A percentile compares a stretch with the other conserved stretches of the same genome.
phyloP scores from a whole-genome alignment of 306 rosid species.

The Astragalus membranaceus region DNA sequence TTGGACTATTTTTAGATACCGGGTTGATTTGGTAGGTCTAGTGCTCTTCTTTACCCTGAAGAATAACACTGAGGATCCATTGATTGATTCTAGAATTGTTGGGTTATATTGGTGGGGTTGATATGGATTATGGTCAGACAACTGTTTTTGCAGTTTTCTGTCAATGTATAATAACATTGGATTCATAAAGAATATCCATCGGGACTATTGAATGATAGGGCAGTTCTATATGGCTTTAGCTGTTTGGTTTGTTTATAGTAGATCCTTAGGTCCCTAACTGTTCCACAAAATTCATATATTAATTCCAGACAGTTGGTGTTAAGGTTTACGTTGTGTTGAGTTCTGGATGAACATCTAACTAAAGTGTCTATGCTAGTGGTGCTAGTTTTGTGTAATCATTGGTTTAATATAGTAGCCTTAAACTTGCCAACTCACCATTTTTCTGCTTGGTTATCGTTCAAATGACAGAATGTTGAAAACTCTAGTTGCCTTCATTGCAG shows the following conservation, averaged over 20 bases:
- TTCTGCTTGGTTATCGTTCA: not conserved
- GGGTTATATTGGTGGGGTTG: not conserved
- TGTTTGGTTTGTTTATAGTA: not conserved
- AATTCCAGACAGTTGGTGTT: not conserved
- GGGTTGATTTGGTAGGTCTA: not conserved
- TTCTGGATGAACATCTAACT: not conserved
- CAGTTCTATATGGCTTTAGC: not conserved
- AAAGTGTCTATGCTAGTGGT: not conserved
- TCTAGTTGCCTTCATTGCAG: too few relatives aligned
- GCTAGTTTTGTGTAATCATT: not conserved
- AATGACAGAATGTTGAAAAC: too few relatives aligned
- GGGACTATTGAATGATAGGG: slow-evolving; percentile 1
- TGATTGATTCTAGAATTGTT: slow-evolving; percentile 5
- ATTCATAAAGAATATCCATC: not conserved
- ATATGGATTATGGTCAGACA: not conserved
- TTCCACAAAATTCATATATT: not conserved
- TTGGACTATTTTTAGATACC: not conserved
- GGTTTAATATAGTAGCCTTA: not conserved
- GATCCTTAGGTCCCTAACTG: not conserved
- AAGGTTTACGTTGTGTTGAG: not conserved
- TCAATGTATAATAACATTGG: not conserved
- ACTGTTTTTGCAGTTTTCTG: not conserved
- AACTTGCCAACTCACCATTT: not conserved
- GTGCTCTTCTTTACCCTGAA: not conserved
- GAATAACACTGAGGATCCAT: too few relatives aligned